These are phyloP conservation scores for Castanea mollissima DNA, from an alignment of 306 rosid genomes.

Conservation along the genomic window DNA sequence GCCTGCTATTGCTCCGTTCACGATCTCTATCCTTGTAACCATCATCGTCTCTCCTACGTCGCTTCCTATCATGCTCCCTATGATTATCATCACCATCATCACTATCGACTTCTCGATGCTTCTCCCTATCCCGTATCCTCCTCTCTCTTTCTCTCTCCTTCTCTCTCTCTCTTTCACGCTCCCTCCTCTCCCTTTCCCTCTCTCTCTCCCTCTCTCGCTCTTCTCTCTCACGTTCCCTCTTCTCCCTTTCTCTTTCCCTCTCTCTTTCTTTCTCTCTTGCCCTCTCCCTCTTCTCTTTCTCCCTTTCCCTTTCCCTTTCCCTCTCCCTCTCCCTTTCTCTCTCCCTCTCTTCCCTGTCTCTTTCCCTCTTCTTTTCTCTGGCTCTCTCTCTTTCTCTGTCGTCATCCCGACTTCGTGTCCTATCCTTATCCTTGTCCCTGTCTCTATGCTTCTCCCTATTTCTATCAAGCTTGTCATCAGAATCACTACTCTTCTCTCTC, in stretches of 20 bases:
- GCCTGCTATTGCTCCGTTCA: conserved; percentile 50
- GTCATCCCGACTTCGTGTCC: too few relatives aligned
- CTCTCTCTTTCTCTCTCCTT: conserved; percentile 37
- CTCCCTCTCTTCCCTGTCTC: background rate
- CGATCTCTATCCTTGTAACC: conserved; percentile 49
- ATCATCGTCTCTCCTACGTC: conserved; percentile 60
- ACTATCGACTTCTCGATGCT: conserved; percentile 58
- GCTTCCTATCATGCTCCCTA: conserved; percentile 59
- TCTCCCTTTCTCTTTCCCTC: conserved; percentile 25
- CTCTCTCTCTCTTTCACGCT: conserved; percentile 28
- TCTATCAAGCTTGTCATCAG: conserved; percentile 34
- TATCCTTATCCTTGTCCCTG: conserved; percentile 8
- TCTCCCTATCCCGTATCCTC: conserved; percentile 53
- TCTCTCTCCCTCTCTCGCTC: conserved; percentile 37
- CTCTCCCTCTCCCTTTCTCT: conserved; percentile 25
- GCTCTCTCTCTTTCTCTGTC: conserved; percentile 13
- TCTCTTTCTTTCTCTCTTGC: conserved; percentile 37
- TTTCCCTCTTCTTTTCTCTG: conserved; percentile 24
- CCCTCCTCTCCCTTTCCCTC: conserved; percentile 47
- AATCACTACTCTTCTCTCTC: conserved; percentile 38
- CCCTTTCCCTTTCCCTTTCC: conserved; percentile 14
- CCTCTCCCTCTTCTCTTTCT: conserved; percentile 23
- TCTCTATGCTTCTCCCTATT: conserved; percentile 48
- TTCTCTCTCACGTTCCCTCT: conserved; percentile 37
- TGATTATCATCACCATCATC: conserved; percentile 57